phyloP scores from a whole-genome alignment of 106 monocot genomes.

The Gastrodia elata region DNA sequence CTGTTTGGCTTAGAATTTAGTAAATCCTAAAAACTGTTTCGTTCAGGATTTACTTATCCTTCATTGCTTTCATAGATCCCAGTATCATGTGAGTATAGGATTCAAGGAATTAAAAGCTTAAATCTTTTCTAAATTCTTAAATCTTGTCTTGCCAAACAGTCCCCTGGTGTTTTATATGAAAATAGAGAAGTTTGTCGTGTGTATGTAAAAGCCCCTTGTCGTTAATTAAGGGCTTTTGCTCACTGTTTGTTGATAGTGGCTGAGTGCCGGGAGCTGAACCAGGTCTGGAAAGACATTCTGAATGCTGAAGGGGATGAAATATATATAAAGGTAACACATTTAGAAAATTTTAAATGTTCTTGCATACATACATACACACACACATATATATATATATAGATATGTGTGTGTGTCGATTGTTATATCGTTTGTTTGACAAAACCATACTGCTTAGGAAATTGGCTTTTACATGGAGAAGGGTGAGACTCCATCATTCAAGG shows the following conservation, averaged over 20 bases:
- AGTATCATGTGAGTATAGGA: too few species aligned
- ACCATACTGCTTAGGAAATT: constrained; percentile 46
- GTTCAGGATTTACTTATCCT: background rate
- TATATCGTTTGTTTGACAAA: too few species aligned
- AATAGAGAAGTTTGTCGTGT: too few species aligned
- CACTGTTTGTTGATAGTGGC: constrained; percentile 66
- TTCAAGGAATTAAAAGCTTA: too few species aligned
- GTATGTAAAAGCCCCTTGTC: too few species aligned
- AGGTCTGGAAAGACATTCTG: constrained; percentile 90
- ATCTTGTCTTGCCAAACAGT: too few species aligned
- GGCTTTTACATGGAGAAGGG: constrained; percentile 71
- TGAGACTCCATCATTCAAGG: constrained; percentile 74
- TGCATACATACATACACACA: too few species aligned
- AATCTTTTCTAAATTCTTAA: too few species aligned
- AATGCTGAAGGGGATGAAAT: constrained; percentile 90
- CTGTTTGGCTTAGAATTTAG: background rate
- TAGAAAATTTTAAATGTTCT: background rate
- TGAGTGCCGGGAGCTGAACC: constrained; percentile 62
- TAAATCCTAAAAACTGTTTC: background rate
- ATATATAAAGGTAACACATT: constrained; percentile 66
- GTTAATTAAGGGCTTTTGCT: too few species aligned
- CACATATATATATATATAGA: too few species aligned
- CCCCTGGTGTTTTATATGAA: too few species aligned
- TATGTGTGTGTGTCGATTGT: background rate
- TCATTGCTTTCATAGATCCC: too few species aligned